phyloP scores from a whole-genome alignment of 176 grass and related monocot genomes.

The Carex myosuroides region DNA sequence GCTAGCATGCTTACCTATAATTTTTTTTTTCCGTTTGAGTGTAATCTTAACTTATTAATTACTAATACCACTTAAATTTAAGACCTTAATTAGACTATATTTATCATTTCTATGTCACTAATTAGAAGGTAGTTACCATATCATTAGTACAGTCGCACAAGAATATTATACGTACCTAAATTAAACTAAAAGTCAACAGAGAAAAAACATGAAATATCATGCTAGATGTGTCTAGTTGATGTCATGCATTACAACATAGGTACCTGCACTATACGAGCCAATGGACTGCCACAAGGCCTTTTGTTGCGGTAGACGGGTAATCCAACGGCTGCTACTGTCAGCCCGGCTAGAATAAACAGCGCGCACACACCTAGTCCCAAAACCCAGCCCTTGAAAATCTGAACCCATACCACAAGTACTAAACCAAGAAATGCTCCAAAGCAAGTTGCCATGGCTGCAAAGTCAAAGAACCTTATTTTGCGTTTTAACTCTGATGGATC shows the following conservation, averaged over 20 bases:
- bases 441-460: constrained; percentile 19
- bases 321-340: constrained; percentile 4
- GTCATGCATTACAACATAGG: background rate
- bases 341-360: constrained; percentile 11
- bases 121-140: no score
- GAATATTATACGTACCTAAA: no score
- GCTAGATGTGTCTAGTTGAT: background rate
- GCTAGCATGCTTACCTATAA: no score
- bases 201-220: background rate
- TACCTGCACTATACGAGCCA: constrained; percentile 30
- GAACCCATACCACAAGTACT: constrained; percentile 26
- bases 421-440: constrained; percentile 29
- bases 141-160: no score
- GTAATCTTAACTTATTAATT: no score
- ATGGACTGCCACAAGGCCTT: constrained; percentile 27
- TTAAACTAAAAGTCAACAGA: background rate
- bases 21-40: no score
- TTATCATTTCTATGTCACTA: no score
- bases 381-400: constrained; percentile 34
- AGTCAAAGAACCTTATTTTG: constrained; percentile 35
- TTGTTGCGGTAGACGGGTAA: constrained; percentile 30
- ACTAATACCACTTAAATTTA: no score
- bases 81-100: no score
- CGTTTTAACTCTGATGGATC: background rate
- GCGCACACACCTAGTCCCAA: constrained; percentile 23